A percentile compares a stretch with the other conserved stretches of the same genome.
Evolutionary conservation across 257 asterid genomes (phyloP).

Genomic region (Mentha longifolia): DNA sequence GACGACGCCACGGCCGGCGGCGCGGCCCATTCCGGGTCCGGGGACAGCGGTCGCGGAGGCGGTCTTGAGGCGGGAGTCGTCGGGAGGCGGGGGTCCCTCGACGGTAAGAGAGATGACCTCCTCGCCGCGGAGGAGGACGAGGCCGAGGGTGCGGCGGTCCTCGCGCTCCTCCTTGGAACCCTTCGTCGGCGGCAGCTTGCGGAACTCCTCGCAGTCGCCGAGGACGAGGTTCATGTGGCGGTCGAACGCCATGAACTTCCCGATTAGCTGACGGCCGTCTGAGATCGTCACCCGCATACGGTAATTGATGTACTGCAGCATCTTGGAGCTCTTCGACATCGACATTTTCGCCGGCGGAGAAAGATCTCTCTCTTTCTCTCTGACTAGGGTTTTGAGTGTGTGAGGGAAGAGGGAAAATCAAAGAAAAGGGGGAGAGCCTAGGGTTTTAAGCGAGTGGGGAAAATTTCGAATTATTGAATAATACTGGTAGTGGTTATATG

Average conservation of each 20-base stretch:
- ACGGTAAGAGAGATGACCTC: slow-evolving; percentile 92
- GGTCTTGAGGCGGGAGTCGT: slow-evolving; percentile 75
- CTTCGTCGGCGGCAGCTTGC: slow-evolving; percentile 78
- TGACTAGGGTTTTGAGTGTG: slow-evolving; percentile 39
- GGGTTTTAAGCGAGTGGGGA: slow-evolving; percentile 30
- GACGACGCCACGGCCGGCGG: slow-evolving; percentile 90
- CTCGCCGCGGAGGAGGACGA: slow-evolving; percentile 88
- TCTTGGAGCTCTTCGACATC: slow-evolving; percentile 95
- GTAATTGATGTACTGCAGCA: slow-evolving; percentile 92
- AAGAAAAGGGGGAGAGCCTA: background rate
- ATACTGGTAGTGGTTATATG: slow-evolving; percentile 2
- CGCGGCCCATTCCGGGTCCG: slow-evolving; percentile 88
- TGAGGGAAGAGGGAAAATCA: slow-evolving; percentile 1
- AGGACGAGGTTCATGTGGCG: slow-evolving; percentile 94
- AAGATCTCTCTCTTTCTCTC: slow-evolving; percentile 5
- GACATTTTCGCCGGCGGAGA: slow-evolving; percentile 59
- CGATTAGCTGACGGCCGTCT: slow-evolving; percentile 90
- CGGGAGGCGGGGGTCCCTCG: slow-evolving; percentile 97
- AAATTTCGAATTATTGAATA: background rate
- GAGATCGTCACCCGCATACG: slow-evolving; percentile 95
- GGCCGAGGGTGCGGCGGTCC: slow-evolving; percentile 93
- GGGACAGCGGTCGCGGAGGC: slow-evolving; percentile 57
- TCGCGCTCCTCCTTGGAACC: slow-evolving; percentile 88
- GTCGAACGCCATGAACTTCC: slow-evolving; percentile 96
- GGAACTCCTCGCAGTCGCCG: slow-evolving; percentile 95